phyloP scores from a whole-genome alignment of 2,329 filamentous ascomycete genomes.

The Pestalotiopsis sp. region DNA sequence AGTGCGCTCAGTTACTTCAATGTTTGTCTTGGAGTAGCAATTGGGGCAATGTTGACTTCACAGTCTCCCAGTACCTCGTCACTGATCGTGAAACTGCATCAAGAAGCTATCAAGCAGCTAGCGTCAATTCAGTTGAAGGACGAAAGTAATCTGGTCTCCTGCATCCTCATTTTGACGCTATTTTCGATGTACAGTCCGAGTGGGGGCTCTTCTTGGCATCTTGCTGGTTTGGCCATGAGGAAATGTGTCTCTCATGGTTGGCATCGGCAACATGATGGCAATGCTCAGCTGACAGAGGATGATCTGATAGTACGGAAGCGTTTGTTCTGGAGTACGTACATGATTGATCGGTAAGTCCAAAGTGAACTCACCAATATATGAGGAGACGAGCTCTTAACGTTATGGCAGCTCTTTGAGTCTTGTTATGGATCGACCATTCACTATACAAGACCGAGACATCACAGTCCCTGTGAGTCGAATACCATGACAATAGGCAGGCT shows the following conservation, averaged over 20 bases:
- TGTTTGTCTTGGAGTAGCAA: constrained; percentile 8
- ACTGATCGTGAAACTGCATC: constrained; percentile 7
- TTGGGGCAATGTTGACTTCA: neutral
- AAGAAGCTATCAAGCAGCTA: constrained; percentile 10
- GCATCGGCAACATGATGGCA: constrained; percentile 25
- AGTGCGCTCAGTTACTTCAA: constrained; percentile 5
- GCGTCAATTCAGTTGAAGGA: neutral
- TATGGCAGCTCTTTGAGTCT: constrained; percentile 1
- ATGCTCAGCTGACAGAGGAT: neutral
- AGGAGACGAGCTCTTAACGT: neutral
- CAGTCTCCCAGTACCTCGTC: neutral
- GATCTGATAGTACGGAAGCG: constrained; percentile 10
- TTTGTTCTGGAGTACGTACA: constrained; percentile 18
- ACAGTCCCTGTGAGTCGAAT: neutral
- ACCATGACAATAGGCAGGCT: neutral
- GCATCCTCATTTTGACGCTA: constrained; percentile 21
- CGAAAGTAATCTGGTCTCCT: constrained; percentile 10
- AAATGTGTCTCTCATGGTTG: constrained; percentile 30
- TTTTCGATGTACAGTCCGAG: constrained; percentile 25
- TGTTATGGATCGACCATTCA: constrained; percentile 13
- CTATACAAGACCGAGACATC: constrained; percentile 12
- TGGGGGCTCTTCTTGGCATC: constrained; percentile 34
- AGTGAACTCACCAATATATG: neutral
- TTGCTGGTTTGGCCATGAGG: constrained; percentile 33
- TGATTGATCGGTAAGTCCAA: constrained; percentile 13